phyloP scores from a whole-genome alignment of 352 stramenopile species.

The Globisporangium megalacanthum region DNA sequence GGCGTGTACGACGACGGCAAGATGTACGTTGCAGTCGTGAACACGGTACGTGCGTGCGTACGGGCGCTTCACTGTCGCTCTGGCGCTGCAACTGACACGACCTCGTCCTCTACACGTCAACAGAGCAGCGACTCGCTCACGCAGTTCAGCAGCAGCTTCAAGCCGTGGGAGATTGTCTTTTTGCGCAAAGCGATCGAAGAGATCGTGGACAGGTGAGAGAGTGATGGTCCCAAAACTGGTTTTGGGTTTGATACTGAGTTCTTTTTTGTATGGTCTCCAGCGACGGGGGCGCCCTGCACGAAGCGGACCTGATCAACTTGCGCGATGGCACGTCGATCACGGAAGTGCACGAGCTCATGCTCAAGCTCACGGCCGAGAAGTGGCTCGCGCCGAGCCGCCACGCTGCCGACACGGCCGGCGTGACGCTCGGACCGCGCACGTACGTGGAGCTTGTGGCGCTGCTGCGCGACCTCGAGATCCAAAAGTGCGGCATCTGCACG shows the following conservation, averaged over 20 bases:
- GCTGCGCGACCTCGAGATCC: conserved; percentile 66
- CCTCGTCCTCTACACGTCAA: too few relatives aligned
- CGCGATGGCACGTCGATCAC: conserved; percentile 59
- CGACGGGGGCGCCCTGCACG: conserved; percentile 56
- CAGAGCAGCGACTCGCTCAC: conserved; percentile 78
- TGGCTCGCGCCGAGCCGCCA: conserved; percentile 54
- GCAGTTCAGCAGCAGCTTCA: conserved; percentile 67
- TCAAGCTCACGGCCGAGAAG: conserved; percentile 57
- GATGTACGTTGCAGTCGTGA: conserved; percentile 76
- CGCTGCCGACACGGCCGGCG: conserved; percentile 24
- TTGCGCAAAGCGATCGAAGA: conserved; percentile 77
- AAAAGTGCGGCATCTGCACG: conserved; percentile 73
- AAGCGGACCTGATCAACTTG: conserved; percentile 65
- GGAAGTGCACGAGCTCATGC: conserved; percentile 61
- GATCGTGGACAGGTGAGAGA: conserved; percentile 59
- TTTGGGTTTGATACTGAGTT: not conserved
- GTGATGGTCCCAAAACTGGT: not conserved
- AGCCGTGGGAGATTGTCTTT: conserved; percentile 82
- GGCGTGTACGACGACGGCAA: conserved; percentile 80
- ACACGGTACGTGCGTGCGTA: conserved; percentile 28
- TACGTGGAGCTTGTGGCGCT: conserved; percentile 76
- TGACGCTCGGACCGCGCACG: conserved; percentile 60
- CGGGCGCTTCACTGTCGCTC: not conserved
- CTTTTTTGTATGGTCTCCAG: conserved; percentile 18
- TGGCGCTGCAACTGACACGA: not conserved